Base-by-base conservation (phyloP, 129 eudicot species). In the Lactuca sativa region DNA sequence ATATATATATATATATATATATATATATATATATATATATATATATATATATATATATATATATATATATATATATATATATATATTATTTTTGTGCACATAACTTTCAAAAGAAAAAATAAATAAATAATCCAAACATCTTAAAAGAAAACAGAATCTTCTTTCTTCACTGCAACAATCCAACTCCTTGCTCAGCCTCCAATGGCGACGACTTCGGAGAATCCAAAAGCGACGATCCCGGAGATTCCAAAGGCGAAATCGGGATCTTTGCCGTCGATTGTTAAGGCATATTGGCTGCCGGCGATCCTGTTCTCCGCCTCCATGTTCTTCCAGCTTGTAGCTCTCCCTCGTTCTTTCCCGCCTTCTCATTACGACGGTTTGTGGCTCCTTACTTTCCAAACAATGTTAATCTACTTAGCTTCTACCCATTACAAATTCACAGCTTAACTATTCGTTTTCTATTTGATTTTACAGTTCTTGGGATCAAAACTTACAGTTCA, bases 321-420 rank as follows among this genome's bases (percentile, higher is more conserved):
- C 41, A 52, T 89, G 58, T 83, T 84, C 88, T 93, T 77, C 60
- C 98, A 93, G 66, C 95, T 93, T 2, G 81, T 93, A 49, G 81
- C 85, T 65, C 73, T 90, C 33, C 98, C 98, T 51, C 89, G 87
- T 10, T 81, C 87, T 15, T 93, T 82, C 34, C 98, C 98, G 14
- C 73, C 84, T 5, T 85, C 96, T 16, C 90, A 93, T 71, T 93
- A 93, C 86, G 88, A 86, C 48, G 96, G 98, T 89, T 38, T 43
- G 34, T 62, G 4, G 4, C 64, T 33, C 21, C 47, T 17, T 5
- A 13, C 9, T 37, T 2, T 62, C n/a, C 6, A 38, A 10, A 12
- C 81, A 10, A 17, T 11, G 9, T 57, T 54, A 67, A 13, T 67
- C 41, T 59, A 25, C 5, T 43, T 34, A 15, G 7, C 47, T 37